Evolutionary conservation across 2,329 filamentous ascomycete genomes (phyloP).

Genomic region (Rhytidhysteron rufulum): DNA sequence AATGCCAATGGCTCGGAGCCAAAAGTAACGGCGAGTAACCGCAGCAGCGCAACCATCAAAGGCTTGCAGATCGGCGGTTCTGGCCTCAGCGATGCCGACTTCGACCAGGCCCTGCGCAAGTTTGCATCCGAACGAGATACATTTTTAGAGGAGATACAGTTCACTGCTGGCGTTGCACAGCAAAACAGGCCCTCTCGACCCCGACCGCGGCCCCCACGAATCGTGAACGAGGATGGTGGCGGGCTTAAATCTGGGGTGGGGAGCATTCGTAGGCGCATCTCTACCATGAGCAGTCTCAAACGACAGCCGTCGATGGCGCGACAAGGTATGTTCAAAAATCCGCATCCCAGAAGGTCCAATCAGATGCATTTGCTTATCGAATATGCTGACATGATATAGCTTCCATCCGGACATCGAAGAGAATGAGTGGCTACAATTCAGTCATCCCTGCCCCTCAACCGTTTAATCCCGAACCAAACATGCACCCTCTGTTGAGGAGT

Average conservation of each 20-base stretch:
- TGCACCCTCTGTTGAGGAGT: constrained; percentile 90
- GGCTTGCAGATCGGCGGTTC: constrained; percentile 38
- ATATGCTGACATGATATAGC: constrained; percentile 36
- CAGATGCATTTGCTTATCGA: no score
- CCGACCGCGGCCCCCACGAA: constrained; percentile 75
- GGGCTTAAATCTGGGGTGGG: constrained; percentile 63
- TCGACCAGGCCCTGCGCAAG: constrained; percentile 87
- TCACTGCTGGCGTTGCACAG: constrained; percentile 70
- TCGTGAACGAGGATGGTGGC: constrained; percentile 61
- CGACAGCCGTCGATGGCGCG: constrained; percentile 74
- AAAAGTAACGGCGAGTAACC: constrained; percentile 55
- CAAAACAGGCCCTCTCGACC: constrained; percentile 51
- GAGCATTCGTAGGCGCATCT: constrained; percentile 88
- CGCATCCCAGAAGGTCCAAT: no score
- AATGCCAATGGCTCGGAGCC: constrained; percentile 44
- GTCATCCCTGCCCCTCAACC: constrained; percentile 93
- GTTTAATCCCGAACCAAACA: constrained; percentile 80
- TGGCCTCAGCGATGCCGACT: constrained; percentile 72
- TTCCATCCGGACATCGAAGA: constrained; percentile 75
- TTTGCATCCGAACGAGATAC: constrained; percentile 93
- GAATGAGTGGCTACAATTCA: constrained; percentile 96
- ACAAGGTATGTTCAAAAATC: constrained; percentile 62
- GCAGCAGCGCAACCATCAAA: constrained; percentile 62
- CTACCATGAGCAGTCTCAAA: constrained; percentile 94
- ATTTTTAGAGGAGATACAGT: constrained; percentile 87